phyloP scores from a whole-genome alignment of 2,329 filamentous ascomycete species.

The Claviceps sorghi region DNA sequence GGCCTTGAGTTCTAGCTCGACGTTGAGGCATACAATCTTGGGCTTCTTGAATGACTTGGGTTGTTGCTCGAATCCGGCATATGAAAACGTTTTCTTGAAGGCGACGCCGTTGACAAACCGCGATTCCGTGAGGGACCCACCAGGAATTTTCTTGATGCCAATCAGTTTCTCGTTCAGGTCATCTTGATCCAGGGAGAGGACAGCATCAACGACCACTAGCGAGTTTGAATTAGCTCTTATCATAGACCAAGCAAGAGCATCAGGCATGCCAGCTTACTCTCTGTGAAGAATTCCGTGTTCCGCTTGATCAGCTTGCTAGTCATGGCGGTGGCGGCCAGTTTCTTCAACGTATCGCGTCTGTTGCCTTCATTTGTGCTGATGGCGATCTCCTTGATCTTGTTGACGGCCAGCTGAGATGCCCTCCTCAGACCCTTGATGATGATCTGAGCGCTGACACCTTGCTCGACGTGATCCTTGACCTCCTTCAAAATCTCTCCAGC shows the following conservation, averaged over 20 bases:
- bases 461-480: slow-evolving; percentile 88
- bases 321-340: slow-evolving; percentile 92
- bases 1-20: slow-evolving; percentile 94
- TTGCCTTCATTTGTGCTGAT: slow-evolving; percentile 70
- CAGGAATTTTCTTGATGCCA: slow-evolving; percentile 94
- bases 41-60: slow-evolving; percentile 89
- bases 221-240: slow-evolving; percentile 14
- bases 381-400: slow-evolving; percentile 97
- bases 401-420: slow-evolving; percentile 80
- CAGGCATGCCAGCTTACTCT: slow-evolving; percentile 46
- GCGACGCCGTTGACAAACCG: slow-evolving; percentile 95
- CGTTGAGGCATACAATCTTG: slow-evolving; percentile 94
- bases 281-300: slow-evolving; percentile 93
- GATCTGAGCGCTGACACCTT: slow-evolving; percentile 91
- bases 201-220: slow-evolving; percentile 91
- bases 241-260: neutral
- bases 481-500: slow-evolving; percentile 98
- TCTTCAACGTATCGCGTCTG: slow-evolving; percentile 73
- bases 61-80: slow-evolving; percentile 98
- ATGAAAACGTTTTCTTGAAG: slow-evolving; percentile 99
- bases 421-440: slow-evolving; percentile 93
- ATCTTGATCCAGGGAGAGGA: slow-evolving; percentile 87
- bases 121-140: slow-evolving; percentile 88
- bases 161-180: slow-evolving; percentile 97
- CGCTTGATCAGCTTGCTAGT: slow-evolving; percentile 98